phyloP scores from a whole-genome alignment of 805 yeast genomes.

The Tetrapisispora phaffii region DNA sequence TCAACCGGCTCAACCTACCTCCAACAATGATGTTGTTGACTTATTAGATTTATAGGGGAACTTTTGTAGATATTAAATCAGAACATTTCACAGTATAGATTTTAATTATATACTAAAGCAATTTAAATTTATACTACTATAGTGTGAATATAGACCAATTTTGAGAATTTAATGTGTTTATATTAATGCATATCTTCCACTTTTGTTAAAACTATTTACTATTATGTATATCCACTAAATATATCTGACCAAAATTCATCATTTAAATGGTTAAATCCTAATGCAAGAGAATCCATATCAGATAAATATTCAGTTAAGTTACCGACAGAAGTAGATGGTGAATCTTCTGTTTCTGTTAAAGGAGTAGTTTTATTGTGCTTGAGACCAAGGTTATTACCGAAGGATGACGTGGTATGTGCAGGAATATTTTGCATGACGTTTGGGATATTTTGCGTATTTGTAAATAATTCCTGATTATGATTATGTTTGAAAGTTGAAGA shows the following conservation, averaged over 20 bases:
- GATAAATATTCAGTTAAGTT: slow-evolving; percentile 24
- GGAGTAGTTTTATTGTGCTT: neutral
- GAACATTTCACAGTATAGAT: neutral
- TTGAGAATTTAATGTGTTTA: neutral
- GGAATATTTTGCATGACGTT: neutral
- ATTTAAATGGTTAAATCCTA: slow-evolving; percentile 45
- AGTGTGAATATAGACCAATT: too few relatives aligned
- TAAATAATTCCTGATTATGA: neutral
- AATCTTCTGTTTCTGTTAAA: slow-evolving; percentile 33
- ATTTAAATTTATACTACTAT: too few relatives aligned
- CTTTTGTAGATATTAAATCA: neutral
- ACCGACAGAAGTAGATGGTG: slow-evolving; percentile 33
- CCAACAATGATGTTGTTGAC: slow-evolving; percentile 21
- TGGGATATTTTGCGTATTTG: neutral
- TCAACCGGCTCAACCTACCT: slow-evolving; percentile 2
- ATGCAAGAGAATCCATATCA: slow-evolving; percentile 33
- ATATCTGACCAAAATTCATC: slow-evolving; percentile 67
- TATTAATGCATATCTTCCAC: neutral
- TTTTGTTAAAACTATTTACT: too few relatives aligned
- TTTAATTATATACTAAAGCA: neutral
- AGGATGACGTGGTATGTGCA: neutral
- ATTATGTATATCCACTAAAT: neutral
- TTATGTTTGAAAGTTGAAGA: neutral
- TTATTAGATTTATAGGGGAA: slow-evolving; percentile 22
- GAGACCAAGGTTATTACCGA: neutral